Base-by-base conservation (phyloP, 306 rosid genomes). In the Prosopis cineraria region DNA sequence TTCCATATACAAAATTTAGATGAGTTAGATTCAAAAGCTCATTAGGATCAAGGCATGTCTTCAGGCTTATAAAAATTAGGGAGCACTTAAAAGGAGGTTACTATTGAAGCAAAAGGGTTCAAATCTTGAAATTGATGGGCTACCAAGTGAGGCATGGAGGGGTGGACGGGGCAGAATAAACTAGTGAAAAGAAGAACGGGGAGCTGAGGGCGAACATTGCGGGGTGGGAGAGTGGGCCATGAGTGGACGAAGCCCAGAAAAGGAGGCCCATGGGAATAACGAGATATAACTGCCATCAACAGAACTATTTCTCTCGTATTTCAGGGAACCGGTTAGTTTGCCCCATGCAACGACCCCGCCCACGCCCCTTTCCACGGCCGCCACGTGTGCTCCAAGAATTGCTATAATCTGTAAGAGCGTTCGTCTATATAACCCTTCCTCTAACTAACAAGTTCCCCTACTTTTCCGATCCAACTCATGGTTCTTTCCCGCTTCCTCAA, bases 351-450 rank as follows among this genome's bases (percentile, higher is more conserved):
- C 82, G 76, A 68, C 63, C 76, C 48, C 20, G 72, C 55, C 85
- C 78, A 67, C 70, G 12, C 6, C 11, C 62, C 77, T 43, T 85
- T 6, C 70, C 0, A 72, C 27, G 0, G 0, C 3, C 3, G 67
- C 82, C 94, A 85, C 89, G 81, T 87, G 82, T 58, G 7, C 1
- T 2, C 0, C 7, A 43, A n/a, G 36, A 10, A 12, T 52, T 39
- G 44, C 33, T 33, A 3, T 16, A 6, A 25, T 73, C 27, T 2
- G 14, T 75, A 44, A 56, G 14, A 77, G 64, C 70, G 48, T 11
- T 73, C 85, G 63, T 40, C 82, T 86, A 77, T 88, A 83, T 84
- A 84, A 86, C 53, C 65, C 7, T 20, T 59, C 0, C 17, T 41
- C 27, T 68, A 29, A 73, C 47, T 41, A 70, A 39, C n/a, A n/a